Evolutionary conservation across 1,284 basidiomycete genomes (phyloP).

Genomic region (Mycena sp.): DNA sequence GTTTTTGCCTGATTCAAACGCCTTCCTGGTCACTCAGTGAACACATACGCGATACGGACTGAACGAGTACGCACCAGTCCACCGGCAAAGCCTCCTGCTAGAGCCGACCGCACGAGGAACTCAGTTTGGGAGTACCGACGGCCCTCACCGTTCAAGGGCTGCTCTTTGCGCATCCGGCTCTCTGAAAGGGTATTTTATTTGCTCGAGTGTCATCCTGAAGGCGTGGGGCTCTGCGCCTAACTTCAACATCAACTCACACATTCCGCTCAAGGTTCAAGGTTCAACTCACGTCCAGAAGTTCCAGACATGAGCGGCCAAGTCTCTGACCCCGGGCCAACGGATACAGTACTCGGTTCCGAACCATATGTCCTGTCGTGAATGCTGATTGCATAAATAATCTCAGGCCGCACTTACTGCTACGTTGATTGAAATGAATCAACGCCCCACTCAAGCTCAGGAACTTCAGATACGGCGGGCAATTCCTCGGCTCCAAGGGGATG

Average conservation of each 20-base stretch:
- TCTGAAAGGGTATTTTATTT: no score
- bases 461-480: slow-evolving; percentile 12
- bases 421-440: slow-evolving; percentile 15
- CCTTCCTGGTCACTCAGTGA: slow-evolving; percentile 28
- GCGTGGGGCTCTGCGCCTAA: no score
- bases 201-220: no score
- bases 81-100: slow-evolving; percentile 94
- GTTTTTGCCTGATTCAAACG: slow-evolving; percentile 84
- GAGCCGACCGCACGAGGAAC: slow-evolving; percentile 69
- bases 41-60: slow-evolving; percentile 23
- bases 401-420: slow-evolving; percentile 13
- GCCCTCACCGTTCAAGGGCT: background rate
- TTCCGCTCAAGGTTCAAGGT: no score
- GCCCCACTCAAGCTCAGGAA: slow-evolving; percentile 15
- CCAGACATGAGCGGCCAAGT: no score
- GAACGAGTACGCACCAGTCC: slow-evolving; percentile 78
- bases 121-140: slow-evolving; percentile 20
- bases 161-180: no score
- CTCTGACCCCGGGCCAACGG: no score
- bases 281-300: no score
- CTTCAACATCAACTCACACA: no score
- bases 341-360: no score
- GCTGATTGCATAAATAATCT: background rate
- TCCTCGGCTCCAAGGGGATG: slow-evolving; percentile 7
- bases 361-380: no score